These are phyloP conservation scores for Chalara sp. DNA, from an alignment of 2,329 filamentous ascomycete genomes.

Conservation along the genomic window DNA sequence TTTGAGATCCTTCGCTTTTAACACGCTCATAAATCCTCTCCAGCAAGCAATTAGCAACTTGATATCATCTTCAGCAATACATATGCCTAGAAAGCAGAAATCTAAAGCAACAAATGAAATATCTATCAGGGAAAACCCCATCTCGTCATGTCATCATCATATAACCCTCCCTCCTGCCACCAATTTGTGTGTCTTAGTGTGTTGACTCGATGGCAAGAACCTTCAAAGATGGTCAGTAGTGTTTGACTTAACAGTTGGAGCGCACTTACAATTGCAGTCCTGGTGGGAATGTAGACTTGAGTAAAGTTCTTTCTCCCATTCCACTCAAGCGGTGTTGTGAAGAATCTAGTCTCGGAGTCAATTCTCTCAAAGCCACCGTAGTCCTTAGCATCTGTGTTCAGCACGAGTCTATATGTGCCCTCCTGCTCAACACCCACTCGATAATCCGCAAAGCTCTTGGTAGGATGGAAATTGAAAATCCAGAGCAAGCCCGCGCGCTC, in stretches of 20 bases:
- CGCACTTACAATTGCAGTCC: constrained; percentile 70
- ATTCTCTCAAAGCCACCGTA: constrained; percentile 78
- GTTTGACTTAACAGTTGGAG: neutral
- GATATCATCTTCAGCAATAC: neutral
- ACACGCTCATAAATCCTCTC: no score
- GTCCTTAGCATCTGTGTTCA: constrained; percentile 71
- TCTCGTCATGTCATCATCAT: neutral
- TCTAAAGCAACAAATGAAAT: neutral
- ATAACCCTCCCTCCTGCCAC: neutral
- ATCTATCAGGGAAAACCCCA: neutral
- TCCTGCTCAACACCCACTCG: constrained; percentile 78
- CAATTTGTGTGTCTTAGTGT: constrained; percentile 13
- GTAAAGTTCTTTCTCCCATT: constrained; percentile 85
- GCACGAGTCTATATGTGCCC: constrained; percentile 80
- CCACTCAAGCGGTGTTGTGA: constrained; percentile 87
- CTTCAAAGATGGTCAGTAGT: constrained; percentile 15
- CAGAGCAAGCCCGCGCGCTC: constrained; percentile 86
- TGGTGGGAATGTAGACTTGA: constrained; percentile 81
- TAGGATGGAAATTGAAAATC: constrained; percentile 93
- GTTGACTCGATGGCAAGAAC: constrained; percentile 31
- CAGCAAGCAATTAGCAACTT: neutral
- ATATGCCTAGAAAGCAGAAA: neutral
- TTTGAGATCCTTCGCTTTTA: no score
- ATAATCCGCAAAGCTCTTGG: constrained; percentile 83
- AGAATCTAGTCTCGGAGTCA: constrained; percentile 76